Evolutionary conservation across 768 basidiomycete genomes (phyloP), one percentile per base, ranked within the genome.

Genomic region (Pisolithus marmoratus): DNA sequence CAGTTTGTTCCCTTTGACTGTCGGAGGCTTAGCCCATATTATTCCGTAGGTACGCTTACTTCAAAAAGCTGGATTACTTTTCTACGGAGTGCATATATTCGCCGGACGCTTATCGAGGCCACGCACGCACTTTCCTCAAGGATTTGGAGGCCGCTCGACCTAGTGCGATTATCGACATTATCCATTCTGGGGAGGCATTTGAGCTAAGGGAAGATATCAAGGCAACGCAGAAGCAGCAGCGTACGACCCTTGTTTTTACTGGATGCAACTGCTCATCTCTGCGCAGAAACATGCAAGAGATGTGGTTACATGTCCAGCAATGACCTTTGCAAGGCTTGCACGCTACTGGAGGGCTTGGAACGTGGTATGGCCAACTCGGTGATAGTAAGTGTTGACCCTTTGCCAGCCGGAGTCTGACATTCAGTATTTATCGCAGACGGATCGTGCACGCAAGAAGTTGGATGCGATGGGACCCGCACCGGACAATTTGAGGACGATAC

Each of bases 21-120:
- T 49, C n/a, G n/a, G 23, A 26, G 38, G 44, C 58, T 54, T 59
- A 46, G 22, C 31, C 34, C 15, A 47, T 31, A 31, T 27, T 34
- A 37, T 38, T 15, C 23, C 15, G 29, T 60, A 94, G 92, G 92
- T 97, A 98, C 67, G 95, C 95, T 8, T 97, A 99, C 70, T 97
- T 97, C 77, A 97, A 95, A 75, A 96, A 97, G 70, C 77, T 99
- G 20, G 94, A 97, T 64, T 99, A 99, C 69, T 97, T 96, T 70
- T 97, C 94, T 2, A 99, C 95, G 8, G 96, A 99, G 65, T 99
- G 96, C 67, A 97, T 98, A 59, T 99, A 99, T 68, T 94, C 94
- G 4, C 95, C 96, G 8, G 96, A 97, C 65, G 96, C 96, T 5
- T 99, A 99, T 66, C 87, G 96, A 8, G 96, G 96, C 0, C 94